Evolutionary conservation across 2,329 filamentous ascomycete species (phyloP).

Genomic region (Ophiostoma sp.): DNA sequence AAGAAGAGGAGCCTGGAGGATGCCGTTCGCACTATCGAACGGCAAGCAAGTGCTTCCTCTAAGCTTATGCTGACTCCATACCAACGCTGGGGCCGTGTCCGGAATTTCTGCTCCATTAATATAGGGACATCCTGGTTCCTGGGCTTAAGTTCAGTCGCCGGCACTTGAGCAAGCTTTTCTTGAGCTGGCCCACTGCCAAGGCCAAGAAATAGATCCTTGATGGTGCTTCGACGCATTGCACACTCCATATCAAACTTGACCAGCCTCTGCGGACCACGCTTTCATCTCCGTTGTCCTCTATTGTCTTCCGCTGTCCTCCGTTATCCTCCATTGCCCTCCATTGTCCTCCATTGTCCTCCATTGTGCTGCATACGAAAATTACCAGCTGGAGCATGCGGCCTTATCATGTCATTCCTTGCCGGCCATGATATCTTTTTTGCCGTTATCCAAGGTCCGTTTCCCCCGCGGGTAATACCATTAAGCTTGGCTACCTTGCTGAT

Average conservation of each 20-base stretch:
- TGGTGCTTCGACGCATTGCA: too few species aligned
- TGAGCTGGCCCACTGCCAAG: not conserved
- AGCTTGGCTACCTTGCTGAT: not conserved
- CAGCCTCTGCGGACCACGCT: too few species aligned
- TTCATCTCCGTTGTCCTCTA: not conserved
- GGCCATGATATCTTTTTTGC: not conserved
- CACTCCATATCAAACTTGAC: too few species aligned
- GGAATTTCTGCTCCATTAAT: not conserved
- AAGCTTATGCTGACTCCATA: constrained; percentile 1
- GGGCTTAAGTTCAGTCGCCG: not conserved
- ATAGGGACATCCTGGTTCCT: not conserved
- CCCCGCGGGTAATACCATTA: constrained; percentile 6
- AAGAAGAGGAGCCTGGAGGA: not conserved
- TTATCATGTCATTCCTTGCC: not conserved
- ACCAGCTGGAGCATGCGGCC: not conserved
- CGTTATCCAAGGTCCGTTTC: not conserved
- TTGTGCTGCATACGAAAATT: not conserved
- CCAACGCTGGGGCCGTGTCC: not conserved
- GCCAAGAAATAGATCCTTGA: not conserved
- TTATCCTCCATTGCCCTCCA: not conserved
- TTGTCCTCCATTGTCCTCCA: not conserved
- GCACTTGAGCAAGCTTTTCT: not conserved
- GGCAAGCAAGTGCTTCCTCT: constrained; percentile 1
- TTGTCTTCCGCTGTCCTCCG: not conserved
- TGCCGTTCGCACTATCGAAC: not conserved